These are phyloP conservation scores for Saturnispora besseyi DNA, from an alignment of 805 yeast species.

Conservation along the genomic window DNA sequence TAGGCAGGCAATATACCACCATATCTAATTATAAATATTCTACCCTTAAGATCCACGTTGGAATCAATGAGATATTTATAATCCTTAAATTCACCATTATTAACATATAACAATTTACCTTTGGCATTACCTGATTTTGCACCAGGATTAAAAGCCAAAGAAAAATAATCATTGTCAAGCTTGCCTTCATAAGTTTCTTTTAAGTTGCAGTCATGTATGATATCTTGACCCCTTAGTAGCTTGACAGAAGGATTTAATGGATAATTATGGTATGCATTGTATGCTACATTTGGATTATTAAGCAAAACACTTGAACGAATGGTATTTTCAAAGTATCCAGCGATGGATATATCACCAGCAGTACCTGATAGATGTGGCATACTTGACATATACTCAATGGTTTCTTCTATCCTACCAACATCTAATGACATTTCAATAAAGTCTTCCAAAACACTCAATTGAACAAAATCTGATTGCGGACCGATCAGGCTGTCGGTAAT, in stretches of 20 bases:
- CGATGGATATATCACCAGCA: conserved; percentile 68
- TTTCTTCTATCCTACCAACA: conserved; percentile 48
- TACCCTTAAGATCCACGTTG: conserved; percentile 35
- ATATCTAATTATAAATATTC: conserved; percentile 53
- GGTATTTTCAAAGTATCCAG: conserved; percentile 53
- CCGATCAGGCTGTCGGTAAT: conserved; percentile 35
- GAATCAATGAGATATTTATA: conserved; percentile 32
- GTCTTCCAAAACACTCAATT: conserved; percentile 41
- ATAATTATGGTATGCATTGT: conserved; percentile 54
- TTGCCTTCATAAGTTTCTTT: conserved; percentile 15
- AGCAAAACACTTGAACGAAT: conserved; percentile 51
- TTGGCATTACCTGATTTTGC: conserved; percentile 48
- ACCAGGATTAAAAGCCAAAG: conserved; percentile 59
- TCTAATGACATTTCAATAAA: conserved; percentile 47
- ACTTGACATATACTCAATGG: conserved; percentile 61
- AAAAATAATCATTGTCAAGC: conserved; percentile 10
- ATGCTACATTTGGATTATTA: conserved; percentile 39
- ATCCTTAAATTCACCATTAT: conserved; percentile 57
- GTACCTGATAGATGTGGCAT: conserved; percentile 89
- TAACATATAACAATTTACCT: conserved; percentile 51
- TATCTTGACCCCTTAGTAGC: conserved; percentile 17
- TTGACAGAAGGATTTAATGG: conserved; percentile 35
- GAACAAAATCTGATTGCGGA: conserved; percentile 52
- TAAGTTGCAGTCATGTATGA: conserved; percentile 17
- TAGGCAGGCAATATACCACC: conserved; percentile 41